Evolutionary conservation across 2,329 filamentous ascomycete genomes (phyloP).

Genomic region (Aspergillus neotritici): DNA sequence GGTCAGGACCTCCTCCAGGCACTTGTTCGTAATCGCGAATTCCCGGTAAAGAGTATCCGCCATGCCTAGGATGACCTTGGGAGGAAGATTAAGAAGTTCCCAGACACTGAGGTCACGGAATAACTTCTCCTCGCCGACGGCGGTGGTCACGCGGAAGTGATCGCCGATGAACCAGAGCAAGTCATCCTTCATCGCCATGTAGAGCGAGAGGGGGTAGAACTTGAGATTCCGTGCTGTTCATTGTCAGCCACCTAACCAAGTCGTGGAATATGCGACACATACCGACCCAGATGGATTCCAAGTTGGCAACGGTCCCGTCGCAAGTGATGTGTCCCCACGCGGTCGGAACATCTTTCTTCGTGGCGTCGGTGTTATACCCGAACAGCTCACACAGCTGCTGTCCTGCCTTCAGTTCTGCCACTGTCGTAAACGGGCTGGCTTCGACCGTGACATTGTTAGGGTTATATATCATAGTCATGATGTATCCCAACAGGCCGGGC

Average conservation of each 20-base stretch:
- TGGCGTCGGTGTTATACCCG: conserved; percentile 38
- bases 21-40: conserved; percentile 2
- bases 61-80: conserved; percentile 38
- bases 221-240: conserved; percentile 42
- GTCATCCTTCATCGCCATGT: conserved; percentile 24
- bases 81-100: conserved; percentile 44
- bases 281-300: conserved; percentile 44
- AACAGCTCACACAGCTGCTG: conserved; percentile 44
- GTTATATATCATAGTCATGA: conserved; percentile 49
- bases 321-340: conserved; percentile 46
- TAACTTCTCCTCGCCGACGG: conserved; percentile 26
- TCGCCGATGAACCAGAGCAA: conserved; percentile 26
- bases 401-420: conserved; percentile 43
- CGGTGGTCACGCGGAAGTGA: conserved; percentile 28
- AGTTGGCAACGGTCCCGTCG: conserved; percentile 44
- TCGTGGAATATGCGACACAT: background rate
- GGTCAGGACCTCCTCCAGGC: background rate
- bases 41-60: conserved; percentile 18
- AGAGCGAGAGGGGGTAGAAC: conserved; percentile 43
- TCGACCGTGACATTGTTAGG: conserved; percentile 47
- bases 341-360: conserved; percentile 12
- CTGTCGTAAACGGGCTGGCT: conserved; percentile 43
- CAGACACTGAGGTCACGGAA: conserved; percentile 37
- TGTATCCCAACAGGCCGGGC: conserved; percentile 42
- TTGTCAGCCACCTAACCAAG: background rate